These are phyloP conservation scores for Amphicarpaea edgeworthii DNA, from an alignment of 306 rosid genomes.

Conservation along the genomic window DNA sequence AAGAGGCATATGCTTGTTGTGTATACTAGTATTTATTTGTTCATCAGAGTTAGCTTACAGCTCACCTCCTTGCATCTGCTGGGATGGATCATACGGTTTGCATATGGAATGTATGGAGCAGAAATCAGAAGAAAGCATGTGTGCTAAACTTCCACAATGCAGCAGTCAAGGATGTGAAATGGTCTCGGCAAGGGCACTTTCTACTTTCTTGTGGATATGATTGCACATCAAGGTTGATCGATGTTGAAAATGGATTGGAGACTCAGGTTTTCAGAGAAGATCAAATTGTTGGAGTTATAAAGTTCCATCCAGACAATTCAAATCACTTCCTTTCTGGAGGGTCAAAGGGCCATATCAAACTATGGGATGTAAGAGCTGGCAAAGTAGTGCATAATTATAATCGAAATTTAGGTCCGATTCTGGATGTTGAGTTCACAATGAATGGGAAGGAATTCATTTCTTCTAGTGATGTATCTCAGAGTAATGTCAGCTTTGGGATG, in stretches of 20 bases:
- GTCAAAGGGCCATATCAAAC: constrained; percentile 71
- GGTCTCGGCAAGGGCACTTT: constrained; percentile 72
- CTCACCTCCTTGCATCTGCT: constrained; percentile 98
- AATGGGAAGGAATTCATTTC: constrained; percentile 81
- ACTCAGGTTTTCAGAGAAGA: constrained; percentile 72
- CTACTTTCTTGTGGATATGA: constrained; percentile 93
- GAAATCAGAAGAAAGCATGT: constrained; percentile 72
- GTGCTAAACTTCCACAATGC: constrained; percentile 68
- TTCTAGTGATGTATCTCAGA: constrained; percentile 78
- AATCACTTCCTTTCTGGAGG: constrained; percentile 84
- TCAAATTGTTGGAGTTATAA: constrained; percentile 74
- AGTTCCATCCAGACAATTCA: constrained; percentile 74
- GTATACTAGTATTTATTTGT: constrained; percentile 55
- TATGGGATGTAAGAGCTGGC: constrained; percentile 84
- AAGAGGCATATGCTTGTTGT: constrained; percentile 34
- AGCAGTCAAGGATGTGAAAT: constrained; percentile 83
- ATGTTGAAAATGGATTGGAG: constrained; percentile 83
- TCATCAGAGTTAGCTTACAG: constrained; percentile 79
- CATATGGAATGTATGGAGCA: constrained; percentile 92
- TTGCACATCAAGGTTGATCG: constrained; percentile 77
- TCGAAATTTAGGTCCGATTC: constrained; percentile 77
- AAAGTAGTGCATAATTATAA: constrained; percentile 65
- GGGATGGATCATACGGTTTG: constrained; percentile 82
- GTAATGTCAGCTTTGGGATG: constrained; percentile 89
- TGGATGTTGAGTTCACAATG: constrained; percentile 78